These are phyloP conservation scores for Chaetothyriales sp. DNA, from an alignment of 2,329 filamentous ascomycete species.

Conservation along the genomic window DNA sequence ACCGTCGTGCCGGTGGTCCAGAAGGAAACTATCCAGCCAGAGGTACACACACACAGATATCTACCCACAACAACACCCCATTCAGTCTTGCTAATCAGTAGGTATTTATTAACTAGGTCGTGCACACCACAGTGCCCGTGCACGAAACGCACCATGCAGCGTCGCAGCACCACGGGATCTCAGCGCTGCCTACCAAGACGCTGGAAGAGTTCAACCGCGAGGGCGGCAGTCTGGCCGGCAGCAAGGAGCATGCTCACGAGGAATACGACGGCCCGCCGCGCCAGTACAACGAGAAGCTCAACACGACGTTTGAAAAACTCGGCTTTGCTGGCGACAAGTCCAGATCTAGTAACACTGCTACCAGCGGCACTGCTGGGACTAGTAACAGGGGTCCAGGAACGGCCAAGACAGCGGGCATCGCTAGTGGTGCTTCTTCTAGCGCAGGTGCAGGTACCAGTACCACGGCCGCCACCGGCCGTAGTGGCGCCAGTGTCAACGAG, in stretches of 20 bases:
- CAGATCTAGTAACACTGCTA: too few relatives aligned
- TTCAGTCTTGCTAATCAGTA: neutral
- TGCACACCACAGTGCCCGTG: constrained; percentile 59
- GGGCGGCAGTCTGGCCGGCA: constrained; percentile 41
- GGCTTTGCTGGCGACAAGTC: constrained; percentile 8
- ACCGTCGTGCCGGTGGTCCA: constrained; percentile 58
- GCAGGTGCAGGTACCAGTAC: too few relatives aligned
- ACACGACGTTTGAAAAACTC: constrained; percentile 9
- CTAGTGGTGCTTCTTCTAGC: too few relatives aligned
- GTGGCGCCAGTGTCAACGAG: too few relatives aligned
- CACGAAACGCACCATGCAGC: constrained; percentile 42
- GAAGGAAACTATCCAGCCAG: constrained; percentile 49
- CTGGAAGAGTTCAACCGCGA: constrained; percentile 49
- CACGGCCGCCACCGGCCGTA: too few relatives aligned
- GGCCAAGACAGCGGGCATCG: too few relatives aligned
- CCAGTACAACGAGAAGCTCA: constrained; percentile 15
- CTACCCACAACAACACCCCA: constrained; percentile 29
- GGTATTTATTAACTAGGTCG: constrained; percentile 26
- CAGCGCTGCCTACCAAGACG: constrained; percentile 49
- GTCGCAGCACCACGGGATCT: constrained; percentile 51
- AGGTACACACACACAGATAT: neutral
- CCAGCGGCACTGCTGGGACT: too few relatives aligned
- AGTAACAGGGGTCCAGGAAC: too few relatives aligned
- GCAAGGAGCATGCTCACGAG: constrained; percentile 24
- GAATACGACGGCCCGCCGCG: constrained; percentile 39